Percentiles rank a stretch among this genome's conserved stretches.
These are phyloP conservation scores for Dryadomyces sulphureus DNA, from an alignment of 2,329 filamentous ascomycete species.

Conservation along the genomic window DNA sequence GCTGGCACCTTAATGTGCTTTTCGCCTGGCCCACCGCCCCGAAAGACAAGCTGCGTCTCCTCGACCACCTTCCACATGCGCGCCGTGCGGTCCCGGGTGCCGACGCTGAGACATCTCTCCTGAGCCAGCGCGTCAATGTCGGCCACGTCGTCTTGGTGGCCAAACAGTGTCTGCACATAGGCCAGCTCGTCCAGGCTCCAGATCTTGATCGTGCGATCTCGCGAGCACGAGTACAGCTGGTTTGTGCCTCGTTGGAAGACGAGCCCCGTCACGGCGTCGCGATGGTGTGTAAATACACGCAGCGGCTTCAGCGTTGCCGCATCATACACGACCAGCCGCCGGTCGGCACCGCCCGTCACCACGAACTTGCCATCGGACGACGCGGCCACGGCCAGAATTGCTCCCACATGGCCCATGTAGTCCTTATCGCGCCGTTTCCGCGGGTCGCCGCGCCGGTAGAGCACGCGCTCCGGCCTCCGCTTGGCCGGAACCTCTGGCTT, in stretches of 20 bases:
- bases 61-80: slow-evolving; percentile 93
- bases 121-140: slow-evolving; percentile 71
- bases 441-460: slow-evolving; percentile 46
- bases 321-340: slow-evolving; percentile 77
- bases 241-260: slow-evolving; percentile 80
- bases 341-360: slow-evolving; percentile 77
- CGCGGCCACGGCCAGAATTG: slow-evolving; percentile 72
- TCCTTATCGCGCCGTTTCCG: slow-evolving; percentile 45
- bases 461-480: slow-evolving; percentile 47
- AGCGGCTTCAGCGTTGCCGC: slow-evolving; percentile 63
- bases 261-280: slow-evolving; percentile 72
- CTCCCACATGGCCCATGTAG: slow-evolving; percentile 64
- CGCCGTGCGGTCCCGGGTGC: slow-evolving; percentile 79
- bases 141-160: slow-evolving; percentile 82
- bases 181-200: slow-evolving; percentile 88
- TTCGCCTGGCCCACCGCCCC: slow-evolving; percentile 51
- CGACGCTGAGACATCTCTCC: slow-evolving; percentile 83
- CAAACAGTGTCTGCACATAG: slow-evolving; percentile 91
- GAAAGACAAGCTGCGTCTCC: slow-evolving; percentile 89
- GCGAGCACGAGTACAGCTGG: slow-evolving; percentile 81
- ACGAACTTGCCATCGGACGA: slow-evolving; percentile 84
- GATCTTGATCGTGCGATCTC: slow-evolving; percentile 86
- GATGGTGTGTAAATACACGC: slow-evolving; percentile 79
- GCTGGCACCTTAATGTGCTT: slow-evolving; percentile 19
- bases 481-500: slow-evolving; percentile 31